phyloP scores from a whole-genome alignment of 345 rosid species.

The Eucalyptus decipiens region DNA sequence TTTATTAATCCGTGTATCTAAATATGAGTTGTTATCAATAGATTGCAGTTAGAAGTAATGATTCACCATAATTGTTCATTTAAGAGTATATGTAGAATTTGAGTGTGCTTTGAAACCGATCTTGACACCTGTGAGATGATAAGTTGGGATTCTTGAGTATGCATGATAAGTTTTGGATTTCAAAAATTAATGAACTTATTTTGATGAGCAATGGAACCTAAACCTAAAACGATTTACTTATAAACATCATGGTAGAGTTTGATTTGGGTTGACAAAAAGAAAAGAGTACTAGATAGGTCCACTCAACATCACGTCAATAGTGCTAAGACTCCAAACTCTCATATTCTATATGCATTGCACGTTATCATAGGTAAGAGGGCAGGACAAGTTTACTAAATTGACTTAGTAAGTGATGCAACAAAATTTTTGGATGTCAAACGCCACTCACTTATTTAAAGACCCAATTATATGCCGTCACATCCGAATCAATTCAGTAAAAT shows the following conservation, averaged over 20 bases:
- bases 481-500: not conserved
- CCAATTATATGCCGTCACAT: not conserved
- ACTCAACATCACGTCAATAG: not conserved
- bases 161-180: rapidly evolving
- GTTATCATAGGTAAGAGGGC: not conserved
- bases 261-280: not conserved
- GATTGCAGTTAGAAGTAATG: rapidly evolving
- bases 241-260: not conserved
- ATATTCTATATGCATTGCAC: not conserved
- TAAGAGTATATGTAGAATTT: too few species aligned
- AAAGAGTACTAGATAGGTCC: not conserved
- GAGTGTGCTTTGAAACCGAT: too few species aligned
- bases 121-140: rapidly evolving
- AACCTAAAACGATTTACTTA: too few species aligned
- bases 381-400: not conserved
- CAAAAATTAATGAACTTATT: too few species aligned
- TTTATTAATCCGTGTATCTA: rapidly evolving
- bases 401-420: not conserved
- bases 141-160: too few species aligned
- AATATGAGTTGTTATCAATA: too few species aligned
- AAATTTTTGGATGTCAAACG: not conserved
- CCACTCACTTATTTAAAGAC: not conserved
- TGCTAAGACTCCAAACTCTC: not conserved
- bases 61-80: rapidly evolving
- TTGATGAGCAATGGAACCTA: rapidly evolving